Percentiles rank a stretch among this genome's conserved stretches.
These are phyloP conservation scores for Tylopilus felleus DNA, from an alignment of 768 basidiomycete species.

Conservation along the genomic window DNA sequence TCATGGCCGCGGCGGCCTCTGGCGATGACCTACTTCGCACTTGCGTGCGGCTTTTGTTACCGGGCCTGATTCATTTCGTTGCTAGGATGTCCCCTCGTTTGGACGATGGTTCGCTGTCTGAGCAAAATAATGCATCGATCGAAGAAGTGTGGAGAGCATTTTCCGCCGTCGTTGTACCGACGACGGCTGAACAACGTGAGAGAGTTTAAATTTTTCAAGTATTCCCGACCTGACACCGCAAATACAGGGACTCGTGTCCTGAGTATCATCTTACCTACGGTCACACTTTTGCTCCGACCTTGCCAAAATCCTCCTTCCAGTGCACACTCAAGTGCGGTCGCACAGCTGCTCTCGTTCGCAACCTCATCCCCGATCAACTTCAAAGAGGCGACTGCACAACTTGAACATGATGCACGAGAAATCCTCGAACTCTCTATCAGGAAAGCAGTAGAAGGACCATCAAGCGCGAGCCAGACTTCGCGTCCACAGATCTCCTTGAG, in stretches of 20 bases:
- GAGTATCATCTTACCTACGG: constrained; percentile 70
- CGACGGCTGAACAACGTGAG: constrained; percentile 64
- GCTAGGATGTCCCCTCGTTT: constrained; percentile 62
- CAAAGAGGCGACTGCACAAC: constrained; percentile 74
- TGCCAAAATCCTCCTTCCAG: constrained; percentile 39
- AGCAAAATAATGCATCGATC: constrained; percentile 57
- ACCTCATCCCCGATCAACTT: constrained; percentile 69
- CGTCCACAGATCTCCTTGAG: constrained; percentile 80
- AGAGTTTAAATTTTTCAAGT: constrained; percentile 28
- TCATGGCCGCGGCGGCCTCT: constrained; percentile 72
- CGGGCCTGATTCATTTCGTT: constrained; percentile 77
- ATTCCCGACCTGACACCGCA: constrained; percentile 11
- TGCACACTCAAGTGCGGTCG: constrained; percentile 55
- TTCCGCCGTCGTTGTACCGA: constrained; percentile 53
- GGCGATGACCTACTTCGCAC: constrained; percentile 67
- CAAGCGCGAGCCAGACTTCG: constrained; percentile 34
- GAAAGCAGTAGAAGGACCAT: constrained; percentile 58
- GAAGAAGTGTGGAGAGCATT: constrained; percentile 85
- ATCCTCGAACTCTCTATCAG: constrained; percentile 76
- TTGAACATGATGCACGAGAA: constrained; percentile 56
- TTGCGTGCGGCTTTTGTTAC: constrained; percentile 69
- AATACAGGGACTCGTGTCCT: constrained; percentile 60
- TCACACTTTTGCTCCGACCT: constrained; percentile 65
- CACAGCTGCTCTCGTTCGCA: constrained; percentile 71
- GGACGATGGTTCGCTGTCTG: constrained; percentile 54